Evolutionary conservation across 179 eudicot species (phyloP).

Genomic region (Pouteria campechiana): DNA sequence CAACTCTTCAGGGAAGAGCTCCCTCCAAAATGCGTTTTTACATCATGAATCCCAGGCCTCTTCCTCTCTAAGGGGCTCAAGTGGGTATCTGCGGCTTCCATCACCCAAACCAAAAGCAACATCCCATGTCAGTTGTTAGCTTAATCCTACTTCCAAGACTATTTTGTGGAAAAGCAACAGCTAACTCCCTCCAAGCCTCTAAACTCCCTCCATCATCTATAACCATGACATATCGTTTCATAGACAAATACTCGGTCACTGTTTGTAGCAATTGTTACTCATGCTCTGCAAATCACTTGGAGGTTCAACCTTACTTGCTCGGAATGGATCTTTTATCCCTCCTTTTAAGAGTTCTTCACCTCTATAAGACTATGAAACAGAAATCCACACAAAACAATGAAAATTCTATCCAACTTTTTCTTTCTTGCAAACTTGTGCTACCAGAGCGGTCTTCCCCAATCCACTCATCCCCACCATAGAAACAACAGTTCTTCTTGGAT

Average conservation of each 20-base stretch:
- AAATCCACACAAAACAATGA: slow-evolving; percentile 40
- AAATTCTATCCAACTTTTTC: slow-evolving; percentile 12
- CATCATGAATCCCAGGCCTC: slow-evolving; percentile 32
- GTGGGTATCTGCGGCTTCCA: slow-evolving; percentile 13
- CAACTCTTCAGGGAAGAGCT: slow-evolving; percentile 18
- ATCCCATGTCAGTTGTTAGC: slow-evolving; percentile 36
- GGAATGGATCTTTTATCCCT: slow-evolving; percentile 7
- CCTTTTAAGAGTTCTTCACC: slow-evolving; percentile 18
- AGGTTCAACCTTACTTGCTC: background rate
- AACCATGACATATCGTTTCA: slow-evolving; percentile 30
- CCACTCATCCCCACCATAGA: slow-evolving; percentile 50
- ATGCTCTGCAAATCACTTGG: slow-evolving; percentile 18
- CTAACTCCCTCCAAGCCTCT: slow-evolving; percentile 24
- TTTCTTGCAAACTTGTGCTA: slow-evolving; percentile 31
- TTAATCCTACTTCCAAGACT: slow-evolving; percentile 26
- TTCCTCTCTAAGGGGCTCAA: slow-evolving; percentile 23
- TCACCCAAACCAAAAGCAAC: slow-evolving; percentile 15
- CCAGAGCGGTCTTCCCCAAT: slow-evolving; percentile 43
- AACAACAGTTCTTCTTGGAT: slow-evolving; percentile 10
- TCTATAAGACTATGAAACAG: slow-evolving; percentile 22
- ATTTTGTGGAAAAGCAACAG: slow-evolving; percentile 14
- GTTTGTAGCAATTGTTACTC: slow-evolving; percentile 19
- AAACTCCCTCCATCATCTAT: slow-evolving; percentile 48
- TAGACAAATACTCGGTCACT: slow-evolving; percentile 14
- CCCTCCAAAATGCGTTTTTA: slow-evolving; percentile 24